A percentile compares a stretch with the other conserved stretches of the same genome.
phyloP scores from a whole-genome alignment of 73 alveolate species.

The Tetrahymena borealis region DNA sequence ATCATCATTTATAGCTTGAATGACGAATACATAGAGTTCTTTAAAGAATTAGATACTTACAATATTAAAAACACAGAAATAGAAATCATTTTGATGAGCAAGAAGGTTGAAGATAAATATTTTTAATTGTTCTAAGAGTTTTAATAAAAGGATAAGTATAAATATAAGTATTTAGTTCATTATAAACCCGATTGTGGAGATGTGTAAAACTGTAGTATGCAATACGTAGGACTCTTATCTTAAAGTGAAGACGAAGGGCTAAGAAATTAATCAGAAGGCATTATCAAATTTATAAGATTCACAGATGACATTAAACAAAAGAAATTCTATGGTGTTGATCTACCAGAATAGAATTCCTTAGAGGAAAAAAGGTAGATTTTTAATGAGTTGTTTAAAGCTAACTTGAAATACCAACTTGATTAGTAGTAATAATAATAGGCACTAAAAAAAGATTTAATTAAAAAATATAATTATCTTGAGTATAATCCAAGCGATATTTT shows the following conservation, averaged over 20 bases:
- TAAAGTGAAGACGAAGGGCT: not conserved
- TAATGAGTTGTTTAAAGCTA: not conserved
- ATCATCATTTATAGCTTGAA: not conserved
- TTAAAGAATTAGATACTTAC: not conserved
- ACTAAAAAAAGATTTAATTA: not conserved
- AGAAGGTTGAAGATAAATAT: not conserved
- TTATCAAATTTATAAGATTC: not conserved
- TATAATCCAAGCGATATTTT: not conserved
- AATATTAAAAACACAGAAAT: not conserved
- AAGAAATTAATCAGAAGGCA: not conserved
- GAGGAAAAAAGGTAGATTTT: not conserved
- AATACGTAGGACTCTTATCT: not conserved
- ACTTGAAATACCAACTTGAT: not conserved
- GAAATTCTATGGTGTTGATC: not conserved
- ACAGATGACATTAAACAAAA: not conserved
- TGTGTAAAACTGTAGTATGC: not conserved
- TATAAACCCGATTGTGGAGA: not conserved
- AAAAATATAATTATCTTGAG: not conserved
- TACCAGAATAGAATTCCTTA: not conserved
- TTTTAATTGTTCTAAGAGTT: not conserved
- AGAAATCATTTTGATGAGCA: not conserved
- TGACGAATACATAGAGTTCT: not conserved
- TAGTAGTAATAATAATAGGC: not conserved
- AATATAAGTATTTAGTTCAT: not conserved
- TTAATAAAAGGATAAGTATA: not conserved